A percentile compares a stretch with the other conserved stretches of the same genome.
phyloP scores from a whole-genome alignment of 441 rosid species.

The California macrophylla region DNA sequence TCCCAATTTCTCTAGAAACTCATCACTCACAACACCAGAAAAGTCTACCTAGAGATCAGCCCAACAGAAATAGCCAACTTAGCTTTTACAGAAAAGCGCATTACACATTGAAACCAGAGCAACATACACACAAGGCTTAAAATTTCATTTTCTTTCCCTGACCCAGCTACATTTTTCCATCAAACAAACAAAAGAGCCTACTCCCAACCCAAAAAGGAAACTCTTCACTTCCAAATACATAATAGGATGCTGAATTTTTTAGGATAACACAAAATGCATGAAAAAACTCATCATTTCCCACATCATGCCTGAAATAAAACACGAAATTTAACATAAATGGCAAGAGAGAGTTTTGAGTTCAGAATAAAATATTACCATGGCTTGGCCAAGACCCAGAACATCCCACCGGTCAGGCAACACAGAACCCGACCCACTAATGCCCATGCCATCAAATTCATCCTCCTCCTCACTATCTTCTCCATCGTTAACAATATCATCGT shows the following conservation, averaged over 20 bases:
- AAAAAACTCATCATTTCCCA: neutral
- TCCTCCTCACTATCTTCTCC: neutral
- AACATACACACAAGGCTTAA: neutral
- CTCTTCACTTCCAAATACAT: neutral
- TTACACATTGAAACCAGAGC: neutral
- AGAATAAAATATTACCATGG: neutral
- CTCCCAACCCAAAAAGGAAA: neutral
- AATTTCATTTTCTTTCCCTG: neutral
- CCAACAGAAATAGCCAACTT: neutral
- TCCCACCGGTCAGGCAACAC: neutral
- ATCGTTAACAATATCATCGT: neutral
- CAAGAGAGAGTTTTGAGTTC: neutral
- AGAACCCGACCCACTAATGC: neutral
- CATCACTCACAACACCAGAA: neutral
- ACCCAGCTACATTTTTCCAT: neutral
- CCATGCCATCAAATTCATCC: neutral
- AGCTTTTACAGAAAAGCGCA: neutral
- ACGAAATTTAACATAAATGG: neutral
- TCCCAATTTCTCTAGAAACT: neutral
- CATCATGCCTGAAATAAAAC: neutral
- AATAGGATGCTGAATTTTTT: neutral
- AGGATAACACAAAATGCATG: neutral
- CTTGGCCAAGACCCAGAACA: slow-evolving; percentile 5
- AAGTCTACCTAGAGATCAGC: neutral
- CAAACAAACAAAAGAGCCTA: neutral